A percentile compares a stretch with the other conserved stretches of the same genome.
phyloP scores from a whole-genome alignment of 306 rosid genomes.

The Pyrus communis region DNA sequence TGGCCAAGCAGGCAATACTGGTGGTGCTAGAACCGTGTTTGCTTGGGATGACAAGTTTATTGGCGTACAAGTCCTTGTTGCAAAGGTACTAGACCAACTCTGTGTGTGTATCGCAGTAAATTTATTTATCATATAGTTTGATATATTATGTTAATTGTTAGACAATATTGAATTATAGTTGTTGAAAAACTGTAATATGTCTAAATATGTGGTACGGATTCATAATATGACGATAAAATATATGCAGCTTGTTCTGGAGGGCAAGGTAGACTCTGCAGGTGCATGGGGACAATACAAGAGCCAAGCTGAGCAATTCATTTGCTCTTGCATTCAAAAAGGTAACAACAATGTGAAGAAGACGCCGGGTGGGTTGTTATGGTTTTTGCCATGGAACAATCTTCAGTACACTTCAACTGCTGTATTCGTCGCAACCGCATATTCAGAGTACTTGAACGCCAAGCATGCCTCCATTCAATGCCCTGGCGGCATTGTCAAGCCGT shows the following conservation, averaged over 20 bases:
- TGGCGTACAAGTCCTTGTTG: conserved; percentile 42
- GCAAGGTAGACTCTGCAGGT: conserved; percentile 17
- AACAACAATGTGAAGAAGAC: conserved; percentile 27
- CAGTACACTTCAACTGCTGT: conserved; percentile 51
- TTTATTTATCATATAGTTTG: too few relatives aligned
- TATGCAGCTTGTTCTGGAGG: conserved; percentile 46
- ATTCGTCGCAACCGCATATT: conserved; percentile 32
- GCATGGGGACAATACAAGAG: conserved; percentile 34
- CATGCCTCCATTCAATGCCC: conserved; percentile 15
- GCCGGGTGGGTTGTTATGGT: conserved; percentile 45
- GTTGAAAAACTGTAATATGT: too few relatives aligned
- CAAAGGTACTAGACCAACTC: conserved; percentile 28
- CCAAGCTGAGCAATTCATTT: conserved; percentile 47
- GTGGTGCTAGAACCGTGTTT: conserved; percentile 40
- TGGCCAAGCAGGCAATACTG: background rate
- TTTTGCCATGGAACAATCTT: conserved; percentile 37
- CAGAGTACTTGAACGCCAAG: conserved; percentile 29
- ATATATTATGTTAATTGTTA: background rate
- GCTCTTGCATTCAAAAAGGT: conserved; percentile 43
- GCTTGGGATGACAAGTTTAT: conserved; percentile 61
- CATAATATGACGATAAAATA: too few relatives aligned
- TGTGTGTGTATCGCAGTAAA: background rate
- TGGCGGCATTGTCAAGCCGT: conserved; percentile 17
- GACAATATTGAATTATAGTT: too few relatives aligned
- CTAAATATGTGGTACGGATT: too few relatives aligned